Conservation (phyloP, 768 basidiomycete species). For the Leccinum variicolor region DNA sequence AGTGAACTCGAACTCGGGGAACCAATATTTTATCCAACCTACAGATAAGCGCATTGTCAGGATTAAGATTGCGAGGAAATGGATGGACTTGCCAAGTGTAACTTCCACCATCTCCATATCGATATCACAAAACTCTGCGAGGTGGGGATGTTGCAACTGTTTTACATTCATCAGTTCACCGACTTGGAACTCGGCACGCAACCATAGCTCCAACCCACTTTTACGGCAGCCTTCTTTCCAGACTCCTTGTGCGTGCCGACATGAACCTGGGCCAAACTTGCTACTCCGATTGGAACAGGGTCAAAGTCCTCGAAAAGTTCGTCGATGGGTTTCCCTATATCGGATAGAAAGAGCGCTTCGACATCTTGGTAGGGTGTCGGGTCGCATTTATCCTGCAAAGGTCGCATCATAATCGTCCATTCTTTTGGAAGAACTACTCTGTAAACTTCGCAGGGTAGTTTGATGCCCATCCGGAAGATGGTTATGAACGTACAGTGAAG, state of each 20-base stretch:
- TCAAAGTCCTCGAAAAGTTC: constrained; percentile 87
- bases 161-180: constrained; percentile 5
- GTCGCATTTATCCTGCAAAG: constrained; percentile 89
- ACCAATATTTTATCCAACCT: constrained; percentile 89
- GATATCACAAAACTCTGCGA: constrained; percentile 87
- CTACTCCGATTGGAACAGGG: constrained; percentile 87
- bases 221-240: constrained; percentile 81
- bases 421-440: constrained; percentile 58
- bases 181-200: neutral
- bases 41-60: neutral
- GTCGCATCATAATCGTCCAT: constrained; percentile 57
- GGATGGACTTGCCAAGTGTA: constrained; percentile 49
- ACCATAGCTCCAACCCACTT: constrained; percentile 42
- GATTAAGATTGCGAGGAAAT: neutral
- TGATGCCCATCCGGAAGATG: constrained; percentile 16
- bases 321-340: constrained; percentile 69
- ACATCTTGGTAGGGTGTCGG: constrained; percentile 81
- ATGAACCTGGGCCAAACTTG: constrained; percentile 95
- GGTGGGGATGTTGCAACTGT: constrained; percentile 87
- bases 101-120: constrained; percentile 86
- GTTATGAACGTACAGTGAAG: constrained; percentile 48
- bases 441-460: constrained; percentile 9
- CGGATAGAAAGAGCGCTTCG: constrained; percentile 69
- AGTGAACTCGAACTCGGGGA: constrained; percentile 93
- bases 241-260: constrained; percentile 69